Evolutionary conservation across 192 early-diverging fungal genomes (phyloP).

Genomic region (Coemansia sp.): DNA sequence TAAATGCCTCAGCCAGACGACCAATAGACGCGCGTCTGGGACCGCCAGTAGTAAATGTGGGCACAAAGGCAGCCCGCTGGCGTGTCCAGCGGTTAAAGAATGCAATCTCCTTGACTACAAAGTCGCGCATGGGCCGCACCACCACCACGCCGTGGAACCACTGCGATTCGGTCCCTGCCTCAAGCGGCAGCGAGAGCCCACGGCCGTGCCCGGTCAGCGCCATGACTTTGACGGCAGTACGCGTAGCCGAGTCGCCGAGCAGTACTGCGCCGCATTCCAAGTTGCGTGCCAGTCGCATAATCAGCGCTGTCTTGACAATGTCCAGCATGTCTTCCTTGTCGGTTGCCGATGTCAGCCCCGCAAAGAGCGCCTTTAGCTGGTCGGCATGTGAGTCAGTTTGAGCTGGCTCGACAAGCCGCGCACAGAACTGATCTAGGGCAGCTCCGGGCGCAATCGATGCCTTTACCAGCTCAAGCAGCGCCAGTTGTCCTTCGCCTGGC

Average conservation of each 20-base stretch:
- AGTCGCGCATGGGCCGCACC: conserved; percentile 79
- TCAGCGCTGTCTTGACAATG: conserved; percentile 60
- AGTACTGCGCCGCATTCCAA: conserved; percentile 59
- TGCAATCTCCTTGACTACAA: conserved; percentile 74
- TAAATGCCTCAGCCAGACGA: conserved; percentile 60
- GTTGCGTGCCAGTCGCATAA: conserved; percentile 56
- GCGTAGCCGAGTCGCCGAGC: conserved; percentile 77
- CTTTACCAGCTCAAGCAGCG: conserved; percentile 17
- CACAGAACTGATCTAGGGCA: conserved; percentile 13
- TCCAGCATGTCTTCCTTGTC: conserved; percentile 71
- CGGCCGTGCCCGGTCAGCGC: conserved; percentile 79
- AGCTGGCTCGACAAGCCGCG: conserved; percentile 12
- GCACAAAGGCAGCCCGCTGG: conserved; percentile 43
- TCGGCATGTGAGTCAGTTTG: conserved; percentile 18
- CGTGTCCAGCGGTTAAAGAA: conserved; percentile 62
- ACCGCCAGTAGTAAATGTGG: conserved; percentile 58
- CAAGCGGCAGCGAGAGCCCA: conserved; percentile 79
- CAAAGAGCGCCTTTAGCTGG: conserved; percentile 57
- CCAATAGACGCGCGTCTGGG: conserved; percentile 52
- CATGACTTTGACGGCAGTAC: conserved; percentile 75
- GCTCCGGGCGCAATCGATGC: conserved; percentile 15
- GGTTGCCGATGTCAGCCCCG: conserved; percentile 58
- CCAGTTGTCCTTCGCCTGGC: conserved; percentile 4
- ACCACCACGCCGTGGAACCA: conserved; percentile 61
- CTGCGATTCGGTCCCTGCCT: conserved; percentile 60